Evolutionary conservation across 352 stramenopile species (phyloP).

Genomic region (Phytophthora meadii): DNA sequence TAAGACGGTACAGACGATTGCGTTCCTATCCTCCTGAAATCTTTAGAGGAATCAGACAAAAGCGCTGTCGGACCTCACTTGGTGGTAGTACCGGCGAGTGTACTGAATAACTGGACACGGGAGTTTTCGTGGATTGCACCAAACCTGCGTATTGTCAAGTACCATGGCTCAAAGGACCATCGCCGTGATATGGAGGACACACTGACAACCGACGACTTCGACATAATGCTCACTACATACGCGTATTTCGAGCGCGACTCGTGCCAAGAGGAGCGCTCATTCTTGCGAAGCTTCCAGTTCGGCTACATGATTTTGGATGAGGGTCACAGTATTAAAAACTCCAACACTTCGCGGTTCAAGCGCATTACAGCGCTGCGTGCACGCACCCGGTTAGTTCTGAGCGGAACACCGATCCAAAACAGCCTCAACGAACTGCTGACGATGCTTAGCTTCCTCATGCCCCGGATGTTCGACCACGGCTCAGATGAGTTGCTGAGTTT

Average conservation of each 20-base stretch:
- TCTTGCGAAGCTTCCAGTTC: constrained; percentile 80
- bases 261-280: constrained; percentile 83
- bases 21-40: constrained; percentile 77
- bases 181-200: constrained; percentile 66
- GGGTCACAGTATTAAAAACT: constrained; percentile 94
- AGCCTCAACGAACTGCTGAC: constrained; percentile 89
- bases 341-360: constrained; percentile 89
- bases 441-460: constrained; percentile 93
- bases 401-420: constrained; percentile 92
- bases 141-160: constrained; percentile 86
- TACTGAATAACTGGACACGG: constrained; percentile 94
- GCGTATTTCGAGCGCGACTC: constrained; percentile 92
- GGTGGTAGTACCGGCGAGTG: constrained; percentile 93
- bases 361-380: constrained; percentile 83
- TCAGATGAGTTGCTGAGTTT: constrained; percentile 84
- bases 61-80: constrained; percentile 79
- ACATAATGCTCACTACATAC: constrained; percentile 93
- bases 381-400: constrained; percentile 81
- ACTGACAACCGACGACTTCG: constrained; percentile 59
- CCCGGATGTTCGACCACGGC: constrained; percentile 88
- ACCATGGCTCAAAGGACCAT: constrained; percentile 76
- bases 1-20: constrained; percentile 93
- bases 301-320: constrained; percentile 96
- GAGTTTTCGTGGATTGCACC: constrained; percentile 94
- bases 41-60: constrained; percentile 36